Base-by-base conservation (phyloP, 192 early-diverging fungal species). In the Cladochytrium replicatum region DNA sequence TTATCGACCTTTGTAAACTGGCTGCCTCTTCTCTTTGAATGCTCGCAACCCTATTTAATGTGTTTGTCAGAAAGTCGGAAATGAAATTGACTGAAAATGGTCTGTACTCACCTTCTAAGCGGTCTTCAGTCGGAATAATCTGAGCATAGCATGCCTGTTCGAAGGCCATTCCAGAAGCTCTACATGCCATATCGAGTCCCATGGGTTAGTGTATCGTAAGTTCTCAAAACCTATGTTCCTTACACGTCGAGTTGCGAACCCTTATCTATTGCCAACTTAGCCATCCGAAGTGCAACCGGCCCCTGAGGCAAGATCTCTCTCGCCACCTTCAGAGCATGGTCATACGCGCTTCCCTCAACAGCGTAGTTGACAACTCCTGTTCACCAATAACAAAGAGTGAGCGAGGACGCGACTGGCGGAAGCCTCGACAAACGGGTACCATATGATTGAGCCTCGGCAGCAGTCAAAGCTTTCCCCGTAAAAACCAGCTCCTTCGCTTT, bases 81-180 rank as follows among this genome's bases (percentile, higher is more conserved):
- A 5, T 30, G 5, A 47, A 7, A 6, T 6, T 7, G 6, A 23
- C 13, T 8, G 28, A 38, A 22, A 21, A 29, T 30, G 3, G 2
- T 57, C 61, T 52, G 43, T 62, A 61, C 56, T 78, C 52, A 52
- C 89, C 93, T 67, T 98, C 94, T 40, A 95, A 52, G 34, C 94
- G 68, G 71, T 98, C 94, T 51, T 91, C 77, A 1, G 94, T 91
- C 0, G 87, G 91, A 56, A 98, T 90, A 9, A 96, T 82, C 53
- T 91, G 86, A 0, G 84, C 91, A 52, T 98, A 98, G 64, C 88
- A 98, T 26, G 82, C 68, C 70, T 98, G 85, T 71, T 98, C 94
- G 38, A 93, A 70, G 27, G 86, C 84, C 52, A 98, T 67, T 1
- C 91, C 94, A 23, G 86, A 80, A 34, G 80, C 69, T 23, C 85